phyloP scores from a whole-genome alignment of 176 grass and related monocot genomes.

The Metroxylon sagu region DNA sequence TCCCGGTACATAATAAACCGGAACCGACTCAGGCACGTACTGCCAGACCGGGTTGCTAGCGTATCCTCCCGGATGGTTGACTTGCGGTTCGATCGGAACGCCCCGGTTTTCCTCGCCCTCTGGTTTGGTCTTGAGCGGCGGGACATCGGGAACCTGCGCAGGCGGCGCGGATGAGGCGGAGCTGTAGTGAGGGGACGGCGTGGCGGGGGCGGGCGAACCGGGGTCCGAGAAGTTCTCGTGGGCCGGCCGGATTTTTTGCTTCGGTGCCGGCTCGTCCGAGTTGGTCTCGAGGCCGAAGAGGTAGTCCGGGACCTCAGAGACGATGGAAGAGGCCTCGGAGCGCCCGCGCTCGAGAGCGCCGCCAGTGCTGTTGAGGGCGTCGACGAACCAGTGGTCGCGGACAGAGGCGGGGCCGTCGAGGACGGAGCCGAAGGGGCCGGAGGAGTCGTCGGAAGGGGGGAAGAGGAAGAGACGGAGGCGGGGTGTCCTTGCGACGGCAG shows the following conservation, averaged over 20 bases:
- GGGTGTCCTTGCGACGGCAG: conserved; percentile 39
- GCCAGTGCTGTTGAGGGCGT: neutral
- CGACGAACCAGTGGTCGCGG: conserved; percentile 9
- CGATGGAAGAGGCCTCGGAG: conserved; percentile 54
- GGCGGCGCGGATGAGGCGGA: neutral
- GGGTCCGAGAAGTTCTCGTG: neutral
- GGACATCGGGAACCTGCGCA: neutral
- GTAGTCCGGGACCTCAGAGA: conserved; percentile 76
- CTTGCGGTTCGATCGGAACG: neutral
- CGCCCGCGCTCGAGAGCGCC: conserved; percentile 33
- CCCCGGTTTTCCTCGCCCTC: neutral
- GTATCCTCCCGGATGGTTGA: neutral
- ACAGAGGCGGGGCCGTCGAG: conserved; percentile 27
- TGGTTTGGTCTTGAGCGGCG: conserved; percentile 4
- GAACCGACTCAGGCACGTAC: neutral
- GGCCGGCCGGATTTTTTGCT: neutral
- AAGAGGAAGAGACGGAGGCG: conserved; percentile 16
- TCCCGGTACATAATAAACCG: conserved; percentile 2
- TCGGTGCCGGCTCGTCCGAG: conserved; percentile 41
- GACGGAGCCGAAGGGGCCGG: conserved; percentile 48
- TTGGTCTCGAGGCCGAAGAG: conserved; percentile 55
- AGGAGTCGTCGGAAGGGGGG: conserved; percentile 32
- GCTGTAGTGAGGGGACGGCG: too few relatives aligned
- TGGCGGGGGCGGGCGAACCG: neutral
- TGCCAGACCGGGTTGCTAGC: neutral